Evolutionary conservation across 2,329 filamentous ascomycete species (phyloP), one percentile per base, ranked within the genome.

Genomic region (Diaporthe citriasiana): DNA sequence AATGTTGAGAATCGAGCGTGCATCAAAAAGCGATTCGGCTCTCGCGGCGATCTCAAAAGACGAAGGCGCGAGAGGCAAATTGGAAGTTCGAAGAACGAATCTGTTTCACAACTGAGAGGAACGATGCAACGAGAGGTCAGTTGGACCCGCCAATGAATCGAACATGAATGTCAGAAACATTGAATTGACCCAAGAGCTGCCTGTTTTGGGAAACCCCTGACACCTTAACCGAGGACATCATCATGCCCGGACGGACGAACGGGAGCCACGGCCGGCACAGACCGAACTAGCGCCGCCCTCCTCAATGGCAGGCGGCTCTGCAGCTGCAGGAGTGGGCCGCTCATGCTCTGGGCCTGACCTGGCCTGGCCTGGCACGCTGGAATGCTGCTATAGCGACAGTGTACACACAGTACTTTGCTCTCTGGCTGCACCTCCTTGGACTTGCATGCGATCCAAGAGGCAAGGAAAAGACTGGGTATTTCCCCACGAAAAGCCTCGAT

Each of bases 161-260:
- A 13, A 45, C 25, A 70, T 42, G n/a, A n/a, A 50, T 57, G 15
- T 35, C 38, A 57, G 51, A 70, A 56, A 57, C 68, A 35, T 35
- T 12, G 38, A 33, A 35, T n/a, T 6, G 27, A 42, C 45, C 55
- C 30, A 35, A 71, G 30, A 60, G 30, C 55, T 60, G 69, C 69
- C 69, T n/a, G 42, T 59, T 60, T 38, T 38, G 68, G 69, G 22
- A 40, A 27, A 19, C 40, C 45, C 56, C 45, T 38, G 42, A 71
- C 22, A 27, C 30, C 42, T 47, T 71, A 71, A 60, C 69, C 69
- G 69, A 71, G 69, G 69, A 35, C 69, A 71, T 71, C 69, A 63
- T 17, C 19, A 53, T 4, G 56, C 17, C 45, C 56, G 69, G 69
- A 25, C 69, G 69, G 69, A 53, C 69, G 69, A 63, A 63, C 69